Evolutionary conservation across 495 filamentous ascomycete species (phyloP), one percentile per base, ranked within the genome.

Genomic region (Xylaria nigripes): DNA sequence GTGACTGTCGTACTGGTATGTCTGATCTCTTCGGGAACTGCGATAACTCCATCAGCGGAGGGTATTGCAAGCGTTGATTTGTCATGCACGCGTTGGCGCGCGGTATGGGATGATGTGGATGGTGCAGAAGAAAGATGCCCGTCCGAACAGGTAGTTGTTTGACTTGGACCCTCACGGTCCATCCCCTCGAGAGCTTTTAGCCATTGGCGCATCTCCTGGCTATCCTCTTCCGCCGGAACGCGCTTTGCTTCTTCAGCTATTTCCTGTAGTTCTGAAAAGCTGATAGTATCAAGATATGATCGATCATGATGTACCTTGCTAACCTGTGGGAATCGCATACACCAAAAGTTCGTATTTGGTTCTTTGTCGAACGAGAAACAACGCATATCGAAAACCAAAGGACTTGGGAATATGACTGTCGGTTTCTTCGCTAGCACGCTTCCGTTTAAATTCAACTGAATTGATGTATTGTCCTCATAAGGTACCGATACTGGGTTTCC

Each of bases 171-270:
- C 2, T 60, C 51, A 6, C 68, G 67, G 46, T 77, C 77, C 1
- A 76, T 70, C 36, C 60, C 56, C 49, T 80, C 76, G 10, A 87
- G 60, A 6, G 74, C 77, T 12, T 75, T 71, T 24, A 74, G 63
- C 82, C 83, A 87, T 1, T 69, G 55, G 2, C 70, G 68, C 57
- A 77, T 67, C 56, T 85, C 76, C 27, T 80, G 68, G n/a, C 68
- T 70, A 25, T 79, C 56, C 15, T 71, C 72, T 0, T 64, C 54
- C 1, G 65, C 56, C 0, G 67, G 59, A 23, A 55, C 44, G 23
- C 64, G 58, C n/a, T 54, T 72, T 30, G 69, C 67, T n/a, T 68
- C 59, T 18, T 54, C 45, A 0, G 75, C 75, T 50, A 75, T 62
- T 8, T 70, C 64, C 38, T 76, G 73, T 7, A 77, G 62, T 27